A percentile compares a stretch with the other conserved stretches of the same genome.
phyloP scores from a whole-genome alignment of 2,329 filamentous ascomycete genomes.

The Ceratocystis albifundus region DNA sequence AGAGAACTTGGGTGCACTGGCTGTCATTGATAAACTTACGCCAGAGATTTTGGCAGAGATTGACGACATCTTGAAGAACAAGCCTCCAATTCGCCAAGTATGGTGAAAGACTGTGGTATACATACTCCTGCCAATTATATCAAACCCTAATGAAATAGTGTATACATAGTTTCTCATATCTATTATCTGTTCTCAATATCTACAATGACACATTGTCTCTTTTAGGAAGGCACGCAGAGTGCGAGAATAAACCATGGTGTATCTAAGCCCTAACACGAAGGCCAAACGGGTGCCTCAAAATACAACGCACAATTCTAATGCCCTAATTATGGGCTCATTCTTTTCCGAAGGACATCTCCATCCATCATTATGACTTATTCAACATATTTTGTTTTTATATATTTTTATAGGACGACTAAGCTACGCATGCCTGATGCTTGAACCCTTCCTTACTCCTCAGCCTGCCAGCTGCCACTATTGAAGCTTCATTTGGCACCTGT shows the following conservation, averaged over 20 bases:
- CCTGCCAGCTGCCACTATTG: neutral
- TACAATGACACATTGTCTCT: neutral
- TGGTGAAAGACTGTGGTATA: neutral
- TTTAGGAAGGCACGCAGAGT: neutral
- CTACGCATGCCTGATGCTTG: too few relatives aligned
- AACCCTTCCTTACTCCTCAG: too few relatives aligned
- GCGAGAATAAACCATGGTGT: neutral
- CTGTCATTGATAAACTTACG: constrained; percentile 44
- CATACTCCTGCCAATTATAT: too few relatives aligned
- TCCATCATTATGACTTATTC: too few relatives aligned
- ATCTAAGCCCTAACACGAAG: neutral
- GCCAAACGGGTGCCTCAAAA: neutral
- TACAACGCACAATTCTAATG: neutral
- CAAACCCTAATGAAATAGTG: neutral
- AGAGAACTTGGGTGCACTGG: constrained; percentile 46
- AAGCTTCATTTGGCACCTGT: neutral
- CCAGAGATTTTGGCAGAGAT: constrained; percentile 49
- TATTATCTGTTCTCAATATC: neutral
- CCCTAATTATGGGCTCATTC: neutral
- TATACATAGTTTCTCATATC: neutral
- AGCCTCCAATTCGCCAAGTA: constrained; percentile 36
- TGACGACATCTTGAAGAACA: constrained; percentile 47
- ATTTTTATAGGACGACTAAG: too few relatives aligned
- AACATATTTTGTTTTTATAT: too few relatives aligned
- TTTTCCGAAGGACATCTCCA: neutral